Base-by-base conservation (phyloP, 2,329 filamentous ascomycete species). In the Phymatotrichopsis omnivora region DNA sequence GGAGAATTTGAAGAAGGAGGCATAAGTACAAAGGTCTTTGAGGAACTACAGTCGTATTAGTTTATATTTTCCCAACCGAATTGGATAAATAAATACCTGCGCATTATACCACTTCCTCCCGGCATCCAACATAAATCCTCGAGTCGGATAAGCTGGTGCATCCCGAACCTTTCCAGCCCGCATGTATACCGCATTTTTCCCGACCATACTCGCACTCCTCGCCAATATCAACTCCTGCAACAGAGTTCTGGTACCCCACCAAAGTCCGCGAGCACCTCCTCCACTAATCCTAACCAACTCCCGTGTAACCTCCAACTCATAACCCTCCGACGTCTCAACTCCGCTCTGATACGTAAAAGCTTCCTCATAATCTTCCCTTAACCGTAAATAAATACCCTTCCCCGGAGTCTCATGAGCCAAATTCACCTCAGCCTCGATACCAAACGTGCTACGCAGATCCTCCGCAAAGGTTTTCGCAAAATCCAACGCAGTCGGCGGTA, bases 401-500 rank as follows among this genome's bases (percentile, higher is more conserved):
- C 49, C 56, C 0, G 66, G 63, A 10, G 65, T 53, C 2, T 55
- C 44, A 2, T 64, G 58, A 24, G 69, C 63, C 1, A 54, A 51
- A 30, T 65, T 53, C 3, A 63, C 57, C 5, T 55, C 53, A 14
- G 65, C 63, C 1, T 68, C 66, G 3, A 68, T 44, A 7, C 32
- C 39, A 34, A 47, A 53, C 22, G 23, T 33, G 7, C 62, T 52
- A 3, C 61, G 55, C 1, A 74, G 59, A 49, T 74, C 71, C 3
- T 64, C 54, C 17, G 60, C 55, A 45, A 74, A 72, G 0, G 64
- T 67, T 14, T 61, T 55, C 2, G 70, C 70, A 31, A 74, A 74
- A 3, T 72, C 67, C n/a, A 60, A 52, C 1, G 67, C 67, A 0
- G 65, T 67, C 0, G 71, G 71, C 1, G 71, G 71, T 32, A 74